These are phyloP conservation scores for Sporothrix euskadiensis DNA, from an alignment of 2,329 filamentous ascomycete species.

Conservation along the genomic window DNA sequence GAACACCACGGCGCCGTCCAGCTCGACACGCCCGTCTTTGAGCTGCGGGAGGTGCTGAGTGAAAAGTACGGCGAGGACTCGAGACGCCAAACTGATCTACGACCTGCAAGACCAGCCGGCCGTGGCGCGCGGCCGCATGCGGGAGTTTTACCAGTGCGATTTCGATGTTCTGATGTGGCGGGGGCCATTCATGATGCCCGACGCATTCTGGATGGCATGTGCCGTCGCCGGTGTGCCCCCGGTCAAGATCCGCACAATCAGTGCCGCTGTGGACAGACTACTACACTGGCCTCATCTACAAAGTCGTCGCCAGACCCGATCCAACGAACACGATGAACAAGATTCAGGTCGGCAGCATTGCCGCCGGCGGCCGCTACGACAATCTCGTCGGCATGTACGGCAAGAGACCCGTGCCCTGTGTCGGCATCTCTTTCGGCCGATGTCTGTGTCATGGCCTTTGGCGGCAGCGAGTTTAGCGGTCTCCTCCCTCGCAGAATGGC, in stretches of 20 bases:
- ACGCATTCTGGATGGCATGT: slow-evolving; percentile 28
- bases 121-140: slow-evolving; percentile 87
- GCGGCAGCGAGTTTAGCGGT: slow-evolving; percentile 69
- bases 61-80: slow-evolving; percentile 3
- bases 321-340: slow-evolving; percentile 28
- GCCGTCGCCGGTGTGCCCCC: slow-evolving; percentile 81
- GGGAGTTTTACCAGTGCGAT: slow-evolving; percentile 97
- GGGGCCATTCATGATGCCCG: slow-evolving; percentile 71
- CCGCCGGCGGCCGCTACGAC: slow-evolving; percentile 88
- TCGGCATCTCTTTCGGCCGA: slow-evolving; percentile 92
- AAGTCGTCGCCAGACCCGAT: slow-evolving; percentile 53
- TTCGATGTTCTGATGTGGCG: slow-evolving; percentile 94
- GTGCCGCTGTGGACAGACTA: slow-evolving; percentile 31
- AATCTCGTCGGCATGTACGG: slow-evolving; percentile 93
- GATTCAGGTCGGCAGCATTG: slow-evolving; percentile 78
- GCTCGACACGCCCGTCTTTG: slow-evolving; percentile 5
- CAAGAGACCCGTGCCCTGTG: slow-evolving; percentile 80
- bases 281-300: slow-evolving; percentile 80
- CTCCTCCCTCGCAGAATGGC: slow-evolving; percentile 81
- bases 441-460: slow-evolving; percentile 93
- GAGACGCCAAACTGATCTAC: slow-evolving; percentile 49
- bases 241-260: background rate
- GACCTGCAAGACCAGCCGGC: slow-evolving; percentile 79
- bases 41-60: background rate
- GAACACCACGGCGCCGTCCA: background rate